Percentiles rank a stretch among this genome's conserved stretches.
phyloP scores from a whole-genome alignment of 306 rosid genomes.

The Calophaca sinica region DNA sequence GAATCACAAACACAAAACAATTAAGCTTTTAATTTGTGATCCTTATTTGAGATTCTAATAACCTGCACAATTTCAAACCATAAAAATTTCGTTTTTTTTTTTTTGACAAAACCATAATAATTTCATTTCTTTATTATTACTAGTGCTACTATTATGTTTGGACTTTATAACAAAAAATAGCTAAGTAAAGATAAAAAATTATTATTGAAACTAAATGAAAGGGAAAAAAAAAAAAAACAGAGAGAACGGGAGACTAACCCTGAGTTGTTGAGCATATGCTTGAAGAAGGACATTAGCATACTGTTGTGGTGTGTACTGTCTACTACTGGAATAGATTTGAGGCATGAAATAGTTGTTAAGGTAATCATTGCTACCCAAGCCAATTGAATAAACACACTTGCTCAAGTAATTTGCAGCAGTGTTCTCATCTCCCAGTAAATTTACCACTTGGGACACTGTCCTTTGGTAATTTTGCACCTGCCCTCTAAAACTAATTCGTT shows the following conservation, averaged over 20 bases:
- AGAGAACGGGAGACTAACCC: conserved; percentile 48
- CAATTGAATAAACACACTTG: conserved; percentile 85
- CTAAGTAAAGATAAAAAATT: not conserved
- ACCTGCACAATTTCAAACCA: too few relatives aligned
- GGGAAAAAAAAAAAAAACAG: not conserved
- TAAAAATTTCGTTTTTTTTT: too few relatives aligned
- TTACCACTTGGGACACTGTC: conserved; percentile 73
- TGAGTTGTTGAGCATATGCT: conserved; percentile 67
- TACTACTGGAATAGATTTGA: conserved; percentile 60
- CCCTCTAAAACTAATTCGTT: conserved; percentile 76
- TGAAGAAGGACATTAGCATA: conserved; percentile 75
- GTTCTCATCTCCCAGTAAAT: conserved; percentile 64
- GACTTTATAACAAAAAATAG: not conserved
- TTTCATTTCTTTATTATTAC: not conserved
- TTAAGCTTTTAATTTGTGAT: not conserved
- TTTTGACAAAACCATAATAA: too few relatives aligned
- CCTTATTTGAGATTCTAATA: not conserved
- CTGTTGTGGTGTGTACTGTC: conserved; percentile 70
- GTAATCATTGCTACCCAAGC: conserved; percentile 95
- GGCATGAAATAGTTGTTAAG: conserved; percentile 99
- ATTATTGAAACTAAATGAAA: not conserved
- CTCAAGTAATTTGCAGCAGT: conserved; percentile 67
- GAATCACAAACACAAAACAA: conserved; percentile 33
- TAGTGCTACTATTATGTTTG: not conserved
- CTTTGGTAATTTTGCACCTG: conserved; percentile 81